A percentile compares a stretch with the other conserved stretches of the same genome.
Conservation (phyloP, 768 basidiomycete species). For the Boletus subparvulus region DNA sequence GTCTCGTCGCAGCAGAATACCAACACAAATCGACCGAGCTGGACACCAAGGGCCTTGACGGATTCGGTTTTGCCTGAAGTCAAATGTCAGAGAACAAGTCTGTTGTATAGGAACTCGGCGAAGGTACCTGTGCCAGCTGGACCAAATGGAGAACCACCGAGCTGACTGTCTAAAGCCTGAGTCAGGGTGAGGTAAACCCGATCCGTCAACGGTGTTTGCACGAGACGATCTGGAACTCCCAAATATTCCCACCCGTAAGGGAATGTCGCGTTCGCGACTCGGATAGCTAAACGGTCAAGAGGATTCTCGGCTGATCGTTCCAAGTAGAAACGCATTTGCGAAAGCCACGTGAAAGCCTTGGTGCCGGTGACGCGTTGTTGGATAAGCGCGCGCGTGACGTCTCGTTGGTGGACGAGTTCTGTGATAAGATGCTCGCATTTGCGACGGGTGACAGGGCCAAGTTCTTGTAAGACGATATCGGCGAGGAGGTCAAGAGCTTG, state of each 20-base stretch:
- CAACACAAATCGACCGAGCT: conserved; percentile 96
- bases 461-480: conserved; percentile 90
- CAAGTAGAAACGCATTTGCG: conserved; percentile 98
- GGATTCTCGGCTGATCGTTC: conserved; percentile 70
- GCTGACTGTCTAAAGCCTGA: conserved; percentile 90
- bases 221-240: conserved; percentile 93
- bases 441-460: conserved; percentile 85
- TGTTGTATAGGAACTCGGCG: background rate
- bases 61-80: conserved; percentile 93
- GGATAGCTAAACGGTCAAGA: conserved; percentile 75
- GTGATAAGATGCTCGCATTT: conserved; percentile 99
- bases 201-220: conserved; percentile 97
- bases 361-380: conserved; percentile 60
- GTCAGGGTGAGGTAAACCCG: conserved; percentile 95
- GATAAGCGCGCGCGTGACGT: conserved; percentile 83
- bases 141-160: conserved; percentile 97
- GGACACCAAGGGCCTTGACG: conserved; percentile 96
- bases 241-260: conserved; percentile 99
- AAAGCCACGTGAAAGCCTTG: conserved; percentile 87
- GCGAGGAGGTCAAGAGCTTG: conserved; percentile 93
- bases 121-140: conserved; percentile 90
- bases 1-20: conserved; percentile 99
- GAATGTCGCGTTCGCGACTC: conserved; percentile 88
- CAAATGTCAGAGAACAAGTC: conserved; percentile 2
- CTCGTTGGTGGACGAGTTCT: conserved; percentile 96